Percentiles rank a stretch among this genome's conserved stretches.
Evolutionary conservation across 345 rosid genomes (phyloP).

Genomic region (Salix udensis): DNA sequence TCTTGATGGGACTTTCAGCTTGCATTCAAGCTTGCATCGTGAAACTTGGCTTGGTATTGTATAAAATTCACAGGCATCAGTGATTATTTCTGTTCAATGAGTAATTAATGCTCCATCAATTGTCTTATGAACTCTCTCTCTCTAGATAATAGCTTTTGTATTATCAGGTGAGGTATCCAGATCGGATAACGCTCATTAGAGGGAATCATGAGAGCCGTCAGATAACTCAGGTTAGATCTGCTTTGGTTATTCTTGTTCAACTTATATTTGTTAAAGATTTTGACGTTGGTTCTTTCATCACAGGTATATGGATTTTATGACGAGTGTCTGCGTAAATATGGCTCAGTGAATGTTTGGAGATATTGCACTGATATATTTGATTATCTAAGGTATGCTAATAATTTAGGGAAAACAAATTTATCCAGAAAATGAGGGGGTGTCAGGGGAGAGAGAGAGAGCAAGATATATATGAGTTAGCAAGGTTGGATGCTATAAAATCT

Average conservation of each 20-base stretch:
- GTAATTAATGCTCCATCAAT: background rate
- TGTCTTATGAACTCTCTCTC: background rate
- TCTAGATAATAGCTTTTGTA: conserved; percentile 21
- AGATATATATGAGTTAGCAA: background rate
- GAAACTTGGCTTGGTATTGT: background rate
- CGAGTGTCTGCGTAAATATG: conserved; percentile 92
- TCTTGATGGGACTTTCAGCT: background rate
- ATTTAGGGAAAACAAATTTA: background rate
- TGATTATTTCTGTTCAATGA: background rate
- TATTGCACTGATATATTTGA: conserved; percentile 96
- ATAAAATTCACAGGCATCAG: background rate
- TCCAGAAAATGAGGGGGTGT: background rate
- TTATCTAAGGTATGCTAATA: conserved; percentile 68
- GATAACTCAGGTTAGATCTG: conserved; percentile 75
- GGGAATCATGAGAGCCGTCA: conserved; percentile 98
- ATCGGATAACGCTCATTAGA: conserved; percentile 88
- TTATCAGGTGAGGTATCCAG: conserved; percentile 91
- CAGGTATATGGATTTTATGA: conserved; percentile 98
- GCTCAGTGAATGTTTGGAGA: conserved; percentile 97
- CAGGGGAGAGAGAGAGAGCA: background rate
- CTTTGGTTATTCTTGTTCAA: conserved; percentile 18
- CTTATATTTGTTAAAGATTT: conserved; percentile 2
- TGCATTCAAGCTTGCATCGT: background rate
- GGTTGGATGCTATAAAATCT: conserved; percentile 2
- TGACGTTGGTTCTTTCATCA: conserved; percentile 21